These are phyloP conservation scores for Penicillium sp. DNA, from an alignment of 2,329 filamentous ascomycete species.

Conservation along the genomic window DNA sequence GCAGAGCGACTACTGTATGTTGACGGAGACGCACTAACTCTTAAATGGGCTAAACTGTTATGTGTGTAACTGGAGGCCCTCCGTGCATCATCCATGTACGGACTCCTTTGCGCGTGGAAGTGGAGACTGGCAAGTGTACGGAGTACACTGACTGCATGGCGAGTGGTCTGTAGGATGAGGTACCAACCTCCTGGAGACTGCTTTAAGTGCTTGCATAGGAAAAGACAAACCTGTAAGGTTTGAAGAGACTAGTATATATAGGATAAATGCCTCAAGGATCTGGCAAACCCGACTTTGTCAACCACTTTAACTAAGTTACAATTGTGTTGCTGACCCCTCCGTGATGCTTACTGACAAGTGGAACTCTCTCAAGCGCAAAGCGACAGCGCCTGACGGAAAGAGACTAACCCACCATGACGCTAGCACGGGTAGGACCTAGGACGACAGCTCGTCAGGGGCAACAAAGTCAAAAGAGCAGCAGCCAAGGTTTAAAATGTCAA, in stretches of 20 bases:
- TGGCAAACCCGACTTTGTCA: not conserved
- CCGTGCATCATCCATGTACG: not conserved
- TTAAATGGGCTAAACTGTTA: not conserved
- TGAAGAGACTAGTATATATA: not conserved
- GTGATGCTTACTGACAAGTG: not conserved
- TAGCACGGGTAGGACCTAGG: not conserved
- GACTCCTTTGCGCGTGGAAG: not conserved
- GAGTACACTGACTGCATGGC: not conserved
- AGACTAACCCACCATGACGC: not conserved
- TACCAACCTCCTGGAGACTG: not conserved
- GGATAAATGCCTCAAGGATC: not conserved
- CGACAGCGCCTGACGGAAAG: not conserved
- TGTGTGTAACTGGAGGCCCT: not conserved
- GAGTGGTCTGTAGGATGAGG: not conserved
- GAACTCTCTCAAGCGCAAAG: not conserved
- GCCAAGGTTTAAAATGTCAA: not conserved
- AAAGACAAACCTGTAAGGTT: not conserved
- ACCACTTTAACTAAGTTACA: not conserved
- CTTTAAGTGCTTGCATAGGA: not conserved
- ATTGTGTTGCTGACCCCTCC: not conserved
- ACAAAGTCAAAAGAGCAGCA: not conserved
- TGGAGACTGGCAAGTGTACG: not conserved
- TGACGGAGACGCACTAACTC: not conserved
- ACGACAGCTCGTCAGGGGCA: slow-evolving; percentile 2
- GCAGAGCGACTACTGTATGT: not conserved